A percentile compares a stretch with the other conserved stretches of the same genome.
These are phyloP conservation scores for Quercus dentata DNA, from an alignment of 306 rosid genomes.

Conservation along the genomic window DNA sequence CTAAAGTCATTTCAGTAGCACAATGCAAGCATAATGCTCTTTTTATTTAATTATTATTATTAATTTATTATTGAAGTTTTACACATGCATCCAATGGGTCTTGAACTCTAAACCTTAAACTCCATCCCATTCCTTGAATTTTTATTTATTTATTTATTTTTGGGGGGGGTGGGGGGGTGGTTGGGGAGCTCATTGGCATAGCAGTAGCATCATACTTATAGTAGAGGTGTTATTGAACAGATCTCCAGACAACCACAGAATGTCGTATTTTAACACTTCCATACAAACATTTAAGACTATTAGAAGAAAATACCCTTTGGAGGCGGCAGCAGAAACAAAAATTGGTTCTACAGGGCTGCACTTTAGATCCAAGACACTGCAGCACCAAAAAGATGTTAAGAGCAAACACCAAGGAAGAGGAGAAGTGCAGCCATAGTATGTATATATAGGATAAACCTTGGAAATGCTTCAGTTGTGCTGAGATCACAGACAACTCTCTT, in stretches of 20 bases:
- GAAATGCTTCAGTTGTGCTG: conserved; percentile 71
- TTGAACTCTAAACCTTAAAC: no score
- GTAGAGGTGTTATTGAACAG: neutral
- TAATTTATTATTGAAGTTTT: no score
- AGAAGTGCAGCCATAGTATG: neutral
- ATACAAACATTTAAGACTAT: conserved; percentile 2
- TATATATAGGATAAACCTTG: conserved; percentile 53
- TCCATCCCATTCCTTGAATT: no score
- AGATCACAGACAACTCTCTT: conserved; percentile 98
- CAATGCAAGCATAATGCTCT: neutral
- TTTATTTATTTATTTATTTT: no score
- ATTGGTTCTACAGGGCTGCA: conserved; percentile 97
- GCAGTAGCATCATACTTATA: neutral
- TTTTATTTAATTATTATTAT: no score
- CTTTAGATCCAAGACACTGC: conserved; percentile 92
- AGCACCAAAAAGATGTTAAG: conserved; percentile 18
- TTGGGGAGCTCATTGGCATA: no score
- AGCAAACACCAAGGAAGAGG: conserved; percentile 13
- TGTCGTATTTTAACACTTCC: conserved; percentile 1
- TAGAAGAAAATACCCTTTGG: conserved; percentile 62
- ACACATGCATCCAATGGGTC: no score
- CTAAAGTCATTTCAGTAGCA: neutral
- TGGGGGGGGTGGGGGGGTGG: no score
- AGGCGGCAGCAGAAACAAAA: conserved; percentile 96
- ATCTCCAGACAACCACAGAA: neutral